Base-by-base conservation (phyloP, 306 rosid species). In the Vigna nakashimae region DNA sequence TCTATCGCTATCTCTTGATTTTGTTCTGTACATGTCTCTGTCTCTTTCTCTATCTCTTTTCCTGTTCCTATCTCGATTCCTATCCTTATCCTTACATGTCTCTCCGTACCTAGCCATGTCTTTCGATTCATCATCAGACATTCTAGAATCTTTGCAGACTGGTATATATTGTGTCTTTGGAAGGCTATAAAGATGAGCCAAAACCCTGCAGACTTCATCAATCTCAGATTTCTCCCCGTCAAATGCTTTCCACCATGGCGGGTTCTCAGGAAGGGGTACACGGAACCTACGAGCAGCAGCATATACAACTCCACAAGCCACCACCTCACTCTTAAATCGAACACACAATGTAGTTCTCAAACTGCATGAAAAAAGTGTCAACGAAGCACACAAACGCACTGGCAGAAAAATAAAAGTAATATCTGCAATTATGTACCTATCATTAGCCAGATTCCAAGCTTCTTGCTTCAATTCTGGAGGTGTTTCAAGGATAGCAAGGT, bases 371-470 rank as follows among this genome's bases (percentile, higher is more conserved):
- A 13, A 73, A 55, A 74, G 48, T 15, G 55, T 68, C 53, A 34
- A 49, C 60, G 6, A 32, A 65, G 49, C 4, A 5, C 22, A 53
- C 7, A 64, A 48, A 80, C n/a, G 30, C 10, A 43, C 51, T 64
- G 68, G 57, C 22, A 45, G 14, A 40, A 14, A 14, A 28, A 75
- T 6, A 17, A 67, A 68, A 36, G 36, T 26, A 71, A 30, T 30
- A 65, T 60, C 20, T 43, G 62, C 13, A 75, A 69, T 45, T 38
- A 55, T 12, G 50, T 82, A 92, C 99, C 98, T 92, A 60, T 96
- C 99, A 79, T 96, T 92, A 71, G 98, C 99, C 58, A 96, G 85
- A 88, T 96, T 96, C 99, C 99, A 96, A 50, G 98, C 98, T 88
- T 96, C 99, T 78, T 92, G 99, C 77, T 89, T 89, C 83, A 96